Base-by-base conservation (phyloP, 306 rosid species). In the Cotoneaster glaucophyllus region DNA sequence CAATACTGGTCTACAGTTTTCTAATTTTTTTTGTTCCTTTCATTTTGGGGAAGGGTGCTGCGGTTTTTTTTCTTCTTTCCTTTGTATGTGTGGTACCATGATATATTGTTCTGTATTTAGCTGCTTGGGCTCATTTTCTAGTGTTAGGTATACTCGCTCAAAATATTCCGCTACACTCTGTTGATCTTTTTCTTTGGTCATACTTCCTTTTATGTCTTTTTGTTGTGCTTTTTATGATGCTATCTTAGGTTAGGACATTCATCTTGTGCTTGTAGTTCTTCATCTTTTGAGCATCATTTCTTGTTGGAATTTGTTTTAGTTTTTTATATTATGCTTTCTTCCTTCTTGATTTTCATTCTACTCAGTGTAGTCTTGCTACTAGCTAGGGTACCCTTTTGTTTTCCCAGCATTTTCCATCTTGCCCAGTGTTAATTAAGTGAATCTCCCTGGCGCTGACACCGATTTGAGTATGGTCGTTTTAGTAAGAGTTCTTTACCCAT, bases 341-440 rank as follows among this genome's bases (percentile, higher is more conserved):
- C 21, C 43, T 21, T 56, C 28, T 21, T 77, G 71, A 25, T 70
- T 82, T 58, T 45, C 26, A 14, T 19, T 74, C 64, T 77, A 17
- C 31, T 50, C 26, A 52, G 14, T 19, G 48, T 43, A 43, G 14
- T 43, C 14, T 43, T 43, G 48, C 48, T 43, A 43, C 64, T 58
- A 57, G 14, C 28, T 11, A n/a, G 11, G 22, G 13, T 64, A 28
- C n/a, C 12, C 34, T 53, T 21, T 14, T 53, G 29, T 26, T 28
- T 8, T 32, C 29, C 12, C 48, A 21, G 17, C 13, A 72, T 72
- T 71, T 56, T 54, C 37, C 39, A 13, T 62, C 17, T 28, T 7
- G 32, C 39, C 19, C 48, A 50, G 32, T 4, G 15, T 15, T 32
- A 29, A 32, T 32, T 54, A 6, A 31, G 21, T 54, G 64, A 61